Base-by-base conservation (phyloP, 1,284 basidiomycete genomes). In the Trametes versicolor region DNA sequence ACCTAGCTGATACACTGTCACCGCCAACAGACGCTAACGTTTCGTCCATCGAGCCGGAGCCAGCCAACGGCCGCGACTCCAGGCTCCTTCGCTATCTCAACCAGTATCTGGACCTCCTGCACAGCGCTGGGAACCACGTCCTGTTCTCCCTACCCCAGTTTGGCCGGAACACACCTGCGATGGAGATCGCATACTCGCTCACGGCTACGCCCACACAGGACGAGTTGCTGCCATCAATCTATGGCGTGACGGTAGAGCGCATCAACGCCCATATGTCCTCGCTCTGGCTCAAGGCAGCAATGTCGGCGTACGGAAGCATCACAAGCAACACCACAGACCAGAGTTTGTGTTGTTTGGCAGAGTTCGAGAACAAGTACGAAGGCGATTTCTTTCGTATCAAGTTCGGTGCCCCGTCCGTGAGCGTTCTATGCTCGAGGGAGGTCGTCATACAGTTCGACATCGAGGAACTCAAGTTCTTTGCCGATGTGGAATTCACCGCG, bases 61-160 rank as follows among this genome's bases (percentile, higher is more conserved):
- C 64, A 12, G 32, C 47, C 9, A 47, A 15, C 36, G 72, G 59
- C 6, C 65, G 60, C 27, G 68, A 72, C 21, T 43, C 68, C n/a
- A n/a, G n/a, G 1, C 65, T 73, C 39, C 25, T 58, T 9, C 60
- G 65, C 34, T 74, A 75, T 56, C 45, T 75, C 13, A 25, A 34
- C 4, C 68, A 72, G 27, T 75, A 75, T 49, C 64, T 77, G 41
- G 58, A 67, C 19, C 63, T 74, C 56, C 71, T 78, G n/a, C 65
- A 69, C 50, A 53, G 64, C 41, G 73, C 76, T 2, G 75, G 76
- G 2, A 66, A n/a, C n/a, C n/a, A n/a, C n/a, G n/a, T n/a, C n/a
- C n/a, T n/a, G n/a, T n/a, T n/a, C n/a, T n/a, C n/a, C 10, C 71
- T 77, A 12, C 76, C 76, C 21, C 72, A 75, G 50, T 78, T 76